These are phyloP conservation scores for Proteromonas lacertae DNA, from an alignment of 352 stramenopile genomes.

Conservation along the genomic window DNA sequence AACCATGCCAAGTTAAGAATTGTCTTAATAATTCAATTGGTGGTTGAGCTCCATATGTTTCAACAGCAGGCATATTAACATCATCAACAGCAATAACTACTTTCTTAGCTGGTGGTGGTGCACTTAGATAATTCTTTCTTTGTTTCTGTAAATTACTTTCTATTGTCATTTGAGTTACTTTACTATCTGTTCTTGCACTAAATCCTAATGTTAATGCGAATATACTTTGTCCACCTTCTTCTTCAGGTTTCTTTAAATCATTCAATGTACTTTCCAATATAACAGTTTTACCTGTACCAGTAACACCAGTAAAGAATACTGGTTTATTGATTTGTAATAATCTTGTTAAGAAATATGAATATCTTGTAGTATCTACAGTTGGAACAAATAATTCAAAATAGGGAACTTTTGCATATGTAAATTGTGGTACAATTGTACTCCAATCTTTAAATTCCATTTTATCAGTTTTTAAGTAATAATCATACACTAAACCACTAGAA, in stretches of 20 bases:
- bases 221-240: conserved; percentile 12
- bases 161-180: conserved; percentile 47
- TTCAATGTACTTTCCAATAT: conserved; percentile 31
- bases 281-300: conserved; percentile 45
- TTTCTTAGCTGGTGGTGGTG: conserved; percentile 32
- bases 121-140: conserved; percentile 54
- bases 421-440: conserved; percentile 31
- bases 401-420: conserved; percentile 34
- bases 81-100: conserved; percentile 60
- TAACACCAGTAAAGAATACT: conserved; percentile 46
- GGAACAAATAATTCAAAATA: conserved; percentile 77
- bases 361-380: conserved; percentile 63
- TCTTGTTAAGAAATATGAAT: conserved; percentile 42
- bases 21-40: conserved; percentile 65
- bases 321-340: conserved; percentile 25
- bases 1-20: conserved; percentile 66
- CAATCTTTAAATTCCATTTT: conserved; percentile 24
- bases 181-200: conserved; percentile 41
- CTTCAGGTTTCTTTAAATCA: conserved; percentile 6
- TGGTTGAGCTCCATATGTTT: conserved; percentile 62
- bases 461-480: conserved; percentile 35
- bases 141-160: conserved; percentile 73
- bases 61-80: conserved; percentile 60
- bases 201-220: conserved; percentile 34
- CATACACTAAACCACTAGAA: conserved; percentile 28